phyloP scores from a whole-genome alignment of 1,284 basidiomycete genomes.

The Cutaneotrichosporon cavernicola region DNA sequence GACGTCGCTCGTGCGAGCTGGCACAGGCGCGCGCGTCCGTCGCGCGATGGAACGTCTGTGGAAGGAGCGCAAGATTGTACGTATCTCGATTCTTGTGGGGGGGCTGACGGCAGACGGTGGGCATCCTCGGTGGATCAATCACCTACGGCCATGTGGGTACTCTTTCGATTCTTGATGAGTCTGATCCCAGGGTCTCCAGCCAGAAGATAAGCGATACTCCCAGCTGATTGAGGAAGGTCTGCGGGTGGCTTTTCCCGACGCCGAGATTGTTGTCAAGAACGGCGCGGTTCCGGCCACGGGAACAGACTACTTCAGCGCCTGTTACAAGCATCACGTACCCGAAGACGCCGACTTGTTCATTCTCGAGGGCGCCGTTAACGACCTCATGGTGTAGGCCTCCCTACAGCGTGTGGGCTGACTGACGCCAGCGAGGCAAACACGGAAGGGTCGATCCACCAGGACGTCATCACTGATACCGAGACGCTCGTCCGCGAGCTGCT shows the following conservation, averaged over 20 bases:
- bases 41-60: background rate
- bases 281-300: conserved; percentile 3
- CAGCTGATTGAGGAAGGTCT: conserved; percentile 1
- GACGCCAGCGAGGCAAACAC: background rate
- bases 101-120: conserved; percentile 5
- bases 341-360: conserved; percentile 15
- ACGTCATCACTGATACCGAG: conserved; percentile 13
- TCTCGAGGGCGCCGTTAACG: conserved; percentile 16
- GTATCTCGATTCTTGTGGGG: background rate
- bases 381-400: conserved; percentile 6
- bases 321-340: conserved; percentile 15
- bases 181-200: background rate
- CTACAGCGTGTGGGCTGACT: background rate
- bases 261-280: conserved; percentile 11
- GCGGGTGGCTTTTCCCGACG: conserved; percentile 2
- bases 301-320: conserved; percentile 18
- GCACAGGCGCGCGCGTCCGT: background rate
- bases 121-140: conserved; percentile 13
- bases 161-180: too few relatives aligned
- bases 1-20: background rate
- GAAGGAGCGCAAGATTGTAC: background rate
- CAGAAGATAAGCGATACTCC: background rate
- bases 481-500: conserved; percentile 14
- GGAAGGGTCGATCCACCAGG: background rate
- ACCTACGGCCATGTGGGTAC: conserved; percentile 6